A percentile compares a stretch with the other conserved stretches of the same genome.
Conservation (phyloP, 202 grass and related monocot genomes). For the Carex sylvatica region DNA sequence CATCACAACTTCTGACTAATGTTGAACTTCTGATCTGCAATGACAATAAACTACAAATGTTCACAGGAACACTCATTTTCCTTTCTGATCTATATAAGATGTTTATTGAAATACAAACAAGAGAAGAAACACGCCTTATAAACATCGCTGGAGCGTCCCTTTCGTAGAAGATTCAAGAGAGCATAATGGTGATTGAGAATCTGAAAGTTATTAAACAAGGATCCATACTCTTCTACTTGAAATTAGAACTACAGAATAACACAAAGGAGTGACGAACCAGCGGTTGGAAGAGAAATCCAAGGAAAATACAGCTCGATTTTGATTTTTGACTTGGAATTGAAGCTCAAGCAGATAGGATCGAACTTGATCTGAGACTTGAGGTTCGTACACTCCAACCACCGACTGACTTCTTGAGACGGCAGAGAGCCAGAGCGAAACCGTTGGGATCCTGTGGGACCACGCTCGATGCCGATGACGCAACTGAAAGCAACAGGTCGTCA, state of each 20-base stretch:
- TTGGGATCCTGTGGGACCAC: too few species aligned
- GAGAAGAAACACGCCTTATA: slow-evolving; percentile 63
- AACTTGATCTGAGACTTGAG: neutral
- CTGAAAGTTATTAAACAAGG: slow-evolving; percentile 93
- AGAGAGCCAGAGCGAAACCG: too few species aligned
- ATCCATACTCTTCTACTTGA: slow-evolving; percentile 79
- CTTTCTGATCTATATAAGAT: slow-evolving; percentile 8
- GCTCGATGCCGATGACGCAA: too few species aligned
- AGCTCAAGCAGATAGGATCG: neutral
- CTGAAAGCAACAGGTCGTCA: too few species aligned
- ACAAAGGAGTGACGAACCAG: neutral
- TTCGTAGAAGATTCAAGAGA: slow-evolving; percentile 99
- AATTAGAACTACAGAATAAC: neutral
- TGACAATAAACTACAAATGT: neutral
- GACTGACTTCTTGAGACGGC: too few species aligned
- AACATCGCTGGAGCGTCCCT: slow-evolving; percentile 98
- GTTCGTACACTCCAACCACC: too few species aligned
- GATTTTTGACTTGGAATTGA: neutral
- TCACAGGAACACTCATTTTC: neutral
- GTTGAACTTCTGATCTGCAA: neutral
- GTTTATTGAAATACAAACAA: neutral
- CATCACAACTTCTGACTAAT: neutral
- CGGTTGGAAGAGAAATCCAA: neutral
- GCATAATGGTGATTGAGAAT: slow-evolving; percentile 99
- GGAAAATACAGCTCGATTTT: neutral